Evolutionary conservation across 371 early-diverging fungal species (phyloP), one percentile per base, ranked within the genome.

Genomic region (Smittium mucronatum): DNA sequence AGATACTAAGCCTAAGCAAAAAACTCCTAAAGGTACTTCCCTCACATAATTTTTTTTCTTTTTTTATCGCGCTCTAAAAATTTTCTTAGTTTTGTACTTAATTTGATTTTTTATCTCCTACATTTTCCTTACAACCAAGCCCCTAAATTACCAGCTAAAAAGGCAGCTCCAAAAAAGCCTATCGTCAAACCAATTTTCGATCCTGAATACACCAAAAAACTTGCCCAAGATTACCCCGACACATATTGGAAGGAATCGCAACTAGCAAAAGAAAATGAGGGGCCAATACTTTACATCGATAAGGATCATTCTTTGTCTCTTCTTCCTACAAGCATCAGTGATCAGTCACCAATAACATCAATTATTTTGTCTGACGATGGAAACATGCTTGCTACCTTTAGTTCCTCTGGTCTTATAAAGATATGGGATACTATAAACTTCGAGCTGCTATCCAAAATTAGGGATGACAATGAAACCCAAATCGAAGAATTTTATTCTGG

Each of bases 401-500:
- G 88, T 71, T 88, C 85, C 73, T 74, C 87, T n/a, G 95, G 93
- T 0, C 80, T 82, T 57, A 83, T 85, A 58, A 86, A 85, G 59
- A 74, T 94, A 21, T 94, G 93, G 93, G 91, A 91, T 76, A 72
- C 86, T 2, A 85, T 83, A 21, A 84, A 86, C 8, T 91, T 88
- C 57, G 74, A 78, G 33, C 72, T 85, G 26, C 67, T 94, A 34
- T 84, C 83, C 26, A 85, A 85, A n/a, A 72, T 94, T 36, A 80
- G 93, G 26, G 94, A 94, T 72, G 70, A 70, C 11, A 78, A 80
- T 68, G 95, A 94, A 74, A 69, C 78, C 5, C 82, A 93, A 67
- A 93, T 94, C 73, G 95, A 94, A 73, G 95, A 94, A 72, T 93
- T 88, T 69, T 93, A 88, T 67, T 87, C 88, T 26, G 94, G 94